Evolutionary conservation across 2,329 filamentous ascomycete species (phyloP).

Genomic region (Hypoxylon sp.): DNA sequence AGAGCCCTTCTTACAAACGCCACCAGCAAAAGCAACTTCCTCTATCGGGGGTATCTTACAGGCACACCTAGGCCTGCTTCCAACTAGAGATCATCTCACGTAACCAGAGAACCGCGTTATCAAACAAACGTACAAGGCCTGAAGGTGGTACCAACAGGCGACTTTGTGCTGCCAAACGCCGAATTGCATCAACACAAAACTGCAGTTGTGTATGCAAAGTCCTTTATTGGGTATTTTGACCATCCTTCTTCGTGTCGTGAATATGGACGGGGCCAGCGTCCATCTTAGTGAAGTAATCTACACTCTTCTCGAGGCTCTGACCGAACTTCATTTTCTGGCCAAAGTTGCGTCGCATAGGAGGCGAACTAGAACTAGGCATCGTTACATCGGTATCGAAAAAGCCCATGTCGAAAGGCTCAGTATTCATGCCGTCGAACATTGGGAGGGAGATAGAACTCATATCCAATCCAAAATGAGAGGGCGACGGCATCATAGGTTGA

Average conservation of each 20-base stretch:
- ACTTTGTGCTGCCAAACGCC: not conserved
- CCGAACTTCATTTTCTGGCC: constrained; percentile 45
- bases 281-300: constrained; percentile 16
- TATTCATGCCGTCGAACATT: constrained; percentile 55
- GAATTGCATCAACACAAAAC: constrained; percentile 2
- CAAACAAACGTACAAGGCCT: constrained; percentile 21
- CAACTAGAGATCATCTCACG: constrained; percentile 9
- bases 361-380: constrained; percentile 63
- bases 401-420: constrained; percentile 62
- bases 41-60: constrained; percentile 25
- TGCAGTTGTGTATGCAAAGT: not conserved
- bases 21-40: not conserved
- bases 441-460: constrained; percentile 58
- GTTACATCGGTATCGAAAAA: constrained; percentile 63
- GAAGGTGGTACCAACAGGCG: constrained; percentile 1
- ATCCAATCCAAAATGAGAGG: constrained; percentile 61
- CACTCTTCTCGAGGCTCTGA: constrained; percentile 31
- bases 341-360: constrained; percentile 56
- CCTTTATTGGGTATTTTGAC: constrained; percentile 1
- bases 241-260: not conserved
- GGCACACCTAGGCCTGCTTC: constrained; percentile 7
- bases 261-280: not conserved
- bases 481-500: constrained; percentile 60
- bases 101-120: constrained; percentile 11
- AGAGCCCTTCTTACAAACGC: constrained; percentile 6